Conservation (phyloP, 306 rosid genomes). For the Elaeagnus macrophylla region DNA sequence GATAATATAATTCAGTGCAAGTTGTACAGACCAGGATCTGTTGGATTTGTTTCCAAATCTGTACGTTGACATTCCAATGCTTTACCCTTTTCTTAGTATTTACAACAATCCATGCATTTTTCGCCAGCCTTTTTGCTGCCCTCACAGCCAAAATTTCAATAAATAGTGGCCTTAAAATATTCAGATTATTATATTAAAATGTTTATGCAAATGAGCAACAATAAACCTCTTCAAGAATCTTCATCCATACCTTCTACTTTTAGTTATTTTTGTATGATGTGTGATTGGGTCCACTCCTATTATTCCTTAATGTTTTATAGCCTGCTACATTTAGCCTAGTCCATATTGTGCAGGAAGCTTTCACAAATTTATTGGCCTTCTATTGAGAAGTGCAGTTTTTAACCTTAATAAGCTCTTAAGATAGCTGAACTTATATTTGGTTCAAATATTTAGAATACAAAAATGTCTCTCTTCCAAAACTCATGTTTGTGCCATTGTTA, state of each 20-base stretch:
- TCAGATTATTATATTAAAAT: not conserved
- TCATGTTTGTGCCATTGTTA: not conserved
- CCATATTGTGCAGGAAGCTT: not conserved
- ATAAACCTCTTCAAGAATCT: not conserved
- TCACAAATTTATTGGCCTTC: not conserved
- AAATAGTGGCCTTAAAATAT: too few relatives aligned
- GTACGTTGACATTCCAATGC: slow-evolving; percentile 39
- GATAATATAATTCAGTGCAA: slow-evolving; percentile 90
- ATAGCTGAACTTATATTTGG: not conserved
- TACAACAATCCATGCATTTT: slow-evolving; percentile 4
- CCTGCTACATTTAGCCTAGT: not conserved
- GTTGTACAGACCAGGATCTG: slow-evolving; percentile 99
- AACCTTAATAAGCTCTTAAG: too few relatives aligned
- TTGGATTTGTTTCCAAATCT: slow-evolving; percentile 99
- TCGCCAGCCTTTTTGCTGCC: not conserved
- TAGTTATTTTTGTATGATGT: slow-evolving; percentile 1
- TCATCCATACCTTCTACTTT: not conserved
- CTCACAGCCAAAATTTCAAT: too few relatives aligned
- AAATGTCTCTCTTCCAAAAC: not conserved
- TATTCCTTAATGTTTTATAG: slow-evolving; percentile 2
- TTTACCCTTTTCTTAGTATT: slow-evolving; percentile 12
- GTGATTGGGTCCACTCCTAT: slow-evolving; percentile 9
- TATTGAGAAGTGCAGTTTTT: too few relatives aligned
- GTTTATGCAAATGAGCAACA: not conserved
- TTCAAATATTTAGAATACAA: not conserved